phyloP scores from a whole-genome alignment of 208 protist species.

The Balamuthia mandrillaris region DNA sequence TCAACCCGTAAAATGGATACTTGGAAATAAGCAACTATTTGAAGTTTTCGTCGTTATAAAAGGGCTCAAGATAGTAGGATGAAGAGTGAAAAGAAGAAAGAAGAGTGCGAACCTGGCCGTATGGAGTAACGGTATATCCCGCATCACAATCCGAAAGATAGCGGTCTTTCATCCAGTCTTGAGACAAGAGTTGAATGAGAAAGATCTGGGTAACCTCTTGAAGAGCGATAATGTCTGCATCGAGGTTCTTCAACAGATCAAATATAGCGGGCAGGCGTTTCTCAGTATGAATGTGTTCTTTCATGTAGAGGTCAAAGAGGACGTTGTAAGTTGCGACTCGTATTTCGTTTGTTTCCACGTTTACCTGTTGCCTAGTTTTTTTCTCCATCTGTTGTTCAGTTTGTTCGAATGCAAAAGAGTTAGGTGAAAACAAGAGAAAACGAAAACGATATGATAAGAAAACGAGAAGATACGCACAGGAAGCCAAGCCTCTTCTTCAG shows the following conservation, averaged over 20 bases:
- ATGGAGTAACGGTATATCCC: background rate
- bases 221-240: background rate
- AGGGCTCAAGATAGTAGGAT: background rate
- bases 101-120: background rate
- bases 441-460: too few relatives aligned
- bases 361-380: too few relatives aligned
- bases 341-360: background rate
- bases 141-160: background rate
- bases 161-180: background rate
- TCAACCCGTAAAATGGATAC: background rate
- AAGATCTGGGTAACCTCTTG: background rate
- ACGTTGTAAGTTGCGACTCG: slow-evolving; percentile 5
- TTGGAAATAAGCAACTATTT: too few relatives aligned
- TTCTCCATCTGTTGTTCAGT: too few relatives aligned
- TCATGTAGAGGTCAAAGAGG: background rate
- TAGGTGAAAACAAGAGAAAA: too few relatives aligned
- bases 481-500: too few relatives aligned
- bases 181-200: background rate
- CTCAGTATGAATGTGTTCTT: background rate
- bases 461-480: too few relatives aligned
- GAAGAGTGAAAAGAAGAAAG: background rate
- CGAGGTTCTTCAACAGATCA: background rate
- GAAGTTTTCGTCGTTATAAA: too few relatives aligned
- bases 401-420: too few relatives aligned
- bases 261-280: background rate